phyloP scores from a whole-genome alignment of 2,329 filamentous ascomycete genomes.

The Pseudogymnoascus sp. region DNA sequence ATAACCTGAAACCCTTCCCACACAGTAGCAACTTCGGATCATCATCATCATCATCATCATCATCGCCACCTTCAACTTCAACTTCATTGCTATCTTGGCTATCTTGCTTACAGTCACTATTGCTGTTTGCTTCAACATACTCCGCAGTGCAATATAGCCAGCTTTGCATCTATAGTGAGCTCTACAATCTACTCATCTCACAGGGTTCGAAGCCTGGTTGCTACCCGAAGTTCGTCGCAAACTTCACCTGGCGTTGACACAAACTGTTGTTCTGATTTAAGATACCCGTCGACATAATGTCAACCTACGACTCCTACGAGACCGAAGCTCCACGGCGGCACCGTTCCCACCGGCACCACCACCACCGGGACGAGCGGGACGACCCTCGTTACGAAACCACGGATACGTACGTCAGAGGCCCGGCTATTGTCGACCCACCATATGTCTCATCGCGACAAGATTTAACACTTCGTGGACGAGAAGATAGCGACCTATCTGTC shows the following conservation, averaged over 20 bases:
- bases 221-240: neutral
- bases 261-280: neutral
- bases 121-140: neutral
- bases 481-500: slow-evolving; percentile 66
- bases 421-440: slow-evolving; percentile 20
- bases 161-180: neutral
- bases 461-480: slow-evolving; percentile 50
- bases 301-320: slow-evolving; percentile 23
- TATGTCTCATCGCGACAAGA: slow-evolving; percentile 38
- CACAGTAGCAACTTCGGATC: neutral
- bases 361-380: slow-evolving; percentile 34
- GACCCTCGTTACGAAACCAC: slow-evolving; percentile 45
- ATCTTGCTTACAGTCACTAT: neutral
- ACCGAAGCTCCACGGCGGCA: slow-evolving; percentile 22
- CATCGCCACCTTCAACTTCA: neutral
- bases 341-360: slow-evolving; percentile 16
- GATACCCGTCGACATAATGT: slow-evolving; percentile 17
- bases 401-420: slow-evolving; percentile 27
- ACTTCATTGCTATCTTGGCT: neutral
- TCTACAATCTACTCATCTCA: slow-evolving; percentile 1
- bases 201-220: neutral
- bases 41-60: neutral
- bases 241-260: neutral
- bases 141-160: neutral
- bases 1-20: slow-evolving; percentile 3